Evolutionary conservation across 176 grass and related monocot genomes (phyloP).

Genomic region (Bonia amplexicaulis): DNA sequence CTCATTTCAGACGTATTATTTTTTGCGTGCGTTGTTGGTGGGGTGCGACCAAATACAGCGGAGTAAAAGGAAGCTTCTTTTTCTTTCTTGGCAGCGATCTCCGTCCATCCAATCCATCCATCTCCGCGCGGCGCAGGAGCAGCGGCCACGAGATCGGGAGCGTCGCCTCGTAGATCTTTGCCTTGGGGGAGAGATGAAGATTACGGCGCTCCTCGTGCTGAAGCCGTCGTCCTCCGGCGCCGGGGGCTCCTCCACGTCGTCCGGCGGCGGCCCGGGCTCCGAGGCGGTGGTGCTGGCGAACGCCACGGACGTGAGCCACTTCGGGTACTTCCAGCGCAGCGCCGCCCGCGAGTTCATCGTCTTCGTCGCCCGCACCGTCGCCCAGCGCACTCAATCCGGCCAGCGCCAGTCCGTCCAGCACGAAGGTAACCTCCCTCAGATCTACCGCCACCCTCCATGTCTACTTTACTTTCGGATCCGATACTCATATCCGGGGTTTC

Average conservation of each 20-base stretch:
- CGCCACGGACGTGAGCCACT: slow-evolving; percentile 90
- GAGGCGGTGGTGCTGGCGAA: slow-evolving; percentile 78
- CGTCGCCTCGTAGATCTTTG: background rate
- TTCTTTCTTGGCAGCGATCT: slow-evolving; percentile 11
- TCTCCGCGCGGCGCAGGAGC: background rate
- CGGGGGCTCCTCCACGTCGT: slow-evolving; percentile 31
- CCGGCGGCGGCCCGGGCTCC: slow-evolving; percentile 20
- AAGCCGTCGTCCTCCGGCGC: slow-evolving; percentile 44
- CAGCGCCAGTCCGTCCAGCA: slow-evolving; percentile 93
- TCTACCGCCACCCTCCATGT: background rate
- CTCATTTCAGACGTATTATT: background rate
- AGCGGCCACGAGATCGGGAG: background rate
- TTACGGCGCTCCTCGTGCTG: slow-evolving; percentile 77
- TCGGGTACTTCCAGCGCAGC: slow-evolving; percentile 72
- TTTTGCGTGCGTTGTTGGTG: background rate
- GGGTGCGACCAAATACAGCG: slow-evolving; percentile 11
- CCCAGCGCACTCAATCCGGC: slow-evolving; percentile 59
- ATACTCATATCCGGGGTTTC: background rate
- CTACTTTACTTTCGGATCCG: background rate
- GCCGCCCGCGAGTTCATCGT: slow-evolving; percentile 82
- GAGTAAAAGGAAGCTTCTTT: background rate
- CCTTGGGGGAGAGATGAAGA: slow-evolving; percentile 49
- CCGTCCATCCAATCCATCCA: background rate
- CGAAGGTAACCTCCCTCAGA: slow-evolving; percentile 52
- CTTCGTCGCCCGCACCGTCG: slow-evolving; percentile 78